Base-by-base conservation (phyloP, 2,329 filamentous ascomycete species). In the Trichoderma hamatum region DNA sequence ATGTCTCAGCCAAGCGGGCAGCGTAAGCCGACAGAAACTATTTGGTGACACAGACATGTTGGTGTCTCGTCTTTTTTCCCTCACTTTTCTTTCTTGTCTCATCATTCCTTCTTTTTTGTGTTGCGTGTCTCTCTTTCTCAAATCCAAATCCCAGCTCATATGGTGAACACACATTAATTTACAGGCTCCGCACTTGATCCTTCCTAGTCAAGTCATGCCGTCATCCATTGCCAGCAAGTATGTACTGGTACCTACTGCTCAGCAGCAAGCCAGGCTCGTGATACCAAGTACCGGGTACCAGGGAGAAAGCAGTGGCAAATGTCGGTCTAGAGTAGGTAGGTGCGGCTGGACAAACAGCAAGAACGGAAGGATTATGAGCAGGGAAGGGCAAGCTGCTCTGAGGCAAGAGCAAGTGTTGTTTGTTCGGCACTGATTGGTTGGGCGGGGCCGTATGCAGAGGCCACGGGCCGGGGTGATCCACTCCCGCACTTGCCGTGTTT, bases 261-360 rank as follows among this genome's bases (percentile, higher is more conserved):
- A 39, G 30, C 3, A 30, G 26, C 14, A 7, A 28, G 34, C 16
- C 30, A n/a, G 21, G 5, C 30, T 19, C 6, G 24, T 1, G 43
- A 30, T 30, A 24, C 62, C 51, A 65, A 30, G 34, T 65, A 55
- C 62, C 51, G 36, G 62, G 62, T 21, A 65, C 51, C 28, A 55
- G 62, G 62, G 13, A 55, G 24, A 5, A 4, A 43, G 28, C 21
- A 30, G 34, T 19, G 16, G 10, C 11, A 55, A 19, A 24, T n/a
- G 26, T 16, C 36, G 30, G 30, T 19, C 11, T 11, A n/a, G 36
- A 34, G 24, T n/a, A 43, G 32, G 24, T n/a, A 43, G 32, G 49
- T 65, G 62, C 62, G 51, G 43, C 43, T 52, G 30, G 43, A 9
- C 46, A 21, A 30, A 5, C 43, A 26, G 26, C 62, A 55, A 54